Conservation (phyloP, 2,329 filamentous ascomycete species). For the Penicillium olsonii region DNA sequence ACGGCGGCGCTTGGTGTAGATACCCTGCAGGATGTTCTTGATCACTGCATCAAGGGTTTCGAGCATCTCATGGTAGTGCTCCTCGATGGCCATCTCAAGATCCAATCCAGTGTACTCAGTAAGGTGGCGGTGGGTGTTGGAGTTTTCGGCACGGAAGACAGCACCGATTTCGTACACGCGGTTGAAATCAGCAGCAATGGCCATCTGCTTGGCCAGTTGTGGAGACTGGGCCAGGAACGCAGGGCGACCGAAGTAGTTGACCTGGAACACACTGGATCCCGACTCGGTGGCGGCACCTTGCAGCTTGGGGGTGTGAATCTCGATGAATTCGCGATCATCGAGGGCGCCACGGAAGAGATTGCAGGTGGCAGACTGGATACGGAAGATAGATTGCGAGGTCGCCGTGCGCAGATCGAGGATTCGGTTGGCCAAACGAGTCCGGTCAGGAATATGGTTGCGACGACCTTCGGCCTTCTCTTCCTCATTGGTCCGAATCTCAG, state of each 20-base stretch:
- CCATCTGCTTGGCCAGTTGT: constrained; percentile 91
- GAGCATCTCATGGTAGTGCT: constrained; percentile 87
- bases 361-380: constrained; percentile 77
- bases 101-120: constrained; percentile 94
- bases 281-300: constrained; percentile 90
- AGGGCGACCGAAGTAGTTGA: constrained; percentile 85
- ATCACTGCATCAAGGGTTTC: constrained; percentile 75
- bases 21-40: constrained; percentile 73
- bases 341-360: constrained; percentile 77
- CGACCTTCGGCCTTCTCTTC: constrained; percentile 58
- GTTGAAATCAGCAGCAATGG: constrained; percentile 83
- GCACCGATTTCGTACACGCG: constrained; percentile 87
- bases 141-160: constrained; percentile 93
- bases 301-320: constrained; percentile 91
- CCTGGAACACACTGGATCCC: constrained; percentile 85
- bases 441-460: constrained; percentile 66
- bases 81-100: constrained; percentile 87
- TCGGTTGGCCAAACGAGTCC: constrained; percentile 74
- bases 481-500: constrained; percentile 61
- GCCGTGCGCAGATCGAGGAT: constrained; percentile 85
- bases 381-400: constrained; percentile 83
- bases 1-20: constrained; percentile 67
- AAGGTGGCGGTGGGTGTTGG: constrained; percentile 90
- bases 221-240: constrained; percentile 91
- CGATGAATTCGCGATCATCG: constrained; percentile 76